Base-by-base conservation (phyloP, 257 asterid genomes). In the Solanum rostratum region DNA sequence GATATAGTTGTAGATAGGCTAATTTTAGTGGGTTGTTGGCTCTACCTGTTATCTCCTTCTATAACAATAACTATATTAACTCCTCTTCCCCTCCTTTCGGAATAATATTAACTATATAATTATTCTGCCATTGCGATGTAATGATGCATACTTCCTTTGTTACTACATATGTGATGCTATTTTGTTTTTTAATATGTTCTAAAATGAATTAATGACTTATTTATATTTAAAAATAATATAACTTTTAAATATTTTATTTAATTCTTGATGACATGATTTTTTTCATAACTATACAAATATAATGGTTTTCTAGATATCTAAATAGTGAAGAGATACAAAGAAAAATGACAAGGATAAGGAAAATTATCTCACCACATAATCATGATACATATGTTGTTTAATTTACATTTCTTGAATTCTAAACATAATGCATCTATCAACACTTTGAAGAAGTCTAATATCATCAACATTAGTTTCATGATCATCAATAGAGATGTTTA, bases 381-480 rank as follows among this genome's bases (percentile, higher is more conserved):
- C 65, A 82, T 82, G 69, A 24, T 60, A 63, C 65, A 82, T 18
- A 43, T 22, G 11, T 13, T 24, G 84, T 45, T 82, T 82, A n/a
- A 33, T 27, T 63, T 41, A 62, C 39, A 37, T 20, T 62, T 63
- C 52, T 63, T 76, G 78, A 45, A 70, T 60, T 46, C 86, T 88
- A 84, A 95, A 95, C 39, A 84, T 85, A 68, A 95, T 85, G 10
- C 90, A 79, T 88, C 91, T 87, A 88, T 95, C 98, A 16, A 95
- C 96, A 85, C 57, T 88, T 82, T 92, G 92, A 85, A 93, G 89
- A 83, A 93, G 88, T 79, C 95, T 94, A 62, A 90, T 53, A 37
- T 88, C 90, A 83, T n/a, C 89, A 24, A 81, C 13, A 24, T 22
- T n/a, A 30, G 39, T 68, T 5, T 73, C 82, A 83, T 43, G 65